Base-by-base conservation (phyloP, 768 basidiomycete genomes). In the Coprinopsis cinerea region DNA sequence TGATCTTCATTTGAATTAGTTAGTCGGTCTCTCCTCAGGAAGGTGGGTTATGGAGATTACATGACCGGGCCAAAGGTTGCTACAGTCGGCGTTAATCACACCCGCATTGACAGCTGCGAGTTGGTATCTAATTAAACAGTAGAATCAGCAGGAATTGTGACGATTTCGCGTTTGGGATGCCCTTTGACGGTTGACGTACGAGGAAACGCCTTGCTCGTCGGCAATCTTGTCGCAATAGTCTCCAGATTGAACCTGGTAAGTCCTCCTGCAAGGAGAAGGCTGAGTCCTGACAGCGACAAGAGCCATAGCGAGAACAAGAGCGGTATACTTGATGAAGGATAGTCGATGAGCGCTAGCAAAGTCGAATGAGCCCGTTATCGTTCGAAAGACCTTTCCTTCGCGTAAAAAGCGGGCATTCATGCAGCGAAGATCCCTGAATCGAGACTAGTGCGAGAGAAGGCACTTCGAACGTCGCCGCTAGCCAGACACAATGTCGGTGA, bases 181-280 rank as follows among this genome's bases (percentile, higher is more conserved):
- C n/a, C n/a, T n/a, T n/a, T n/a, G n/a, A n/a, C n/a, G n/a, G n/a
- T n/a, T 40, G 14, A 57, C 68, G 55, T 59, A 83, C 69, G 75
- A 76, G 6, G 78, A 78, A 24, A 70, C 72, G 51, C 68, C 69
- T 49, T 74, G 59, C 2, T 65, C 62, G 3, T 68, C 69, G 22
- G 74, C 79, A 59, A 83, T 82, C 25, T 53, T 61, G 59, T 80
- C 73, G 62, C 83, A 85, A 49, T 70, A 77, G 60, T 83, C 79
- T 5, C 75, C 75, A 4, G 60, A 36, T 23, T 63, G 55, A 28
- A 85, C 74, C n/a, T 70, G 73, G 55, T 77, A 79, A 57, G 61
- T 74, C 52, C 79, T 73, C 14, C 70, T 69, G 54, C 83, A 85
- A 14, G 47, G 3, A n/a, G 50, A 26, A 14, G 36, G 6, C 18